These are phyloP conservation scores for Lepraria neglecta DNA, from an alignment of 495 filamentous ascomycete species.

Conservation along the genomic window DNA sequence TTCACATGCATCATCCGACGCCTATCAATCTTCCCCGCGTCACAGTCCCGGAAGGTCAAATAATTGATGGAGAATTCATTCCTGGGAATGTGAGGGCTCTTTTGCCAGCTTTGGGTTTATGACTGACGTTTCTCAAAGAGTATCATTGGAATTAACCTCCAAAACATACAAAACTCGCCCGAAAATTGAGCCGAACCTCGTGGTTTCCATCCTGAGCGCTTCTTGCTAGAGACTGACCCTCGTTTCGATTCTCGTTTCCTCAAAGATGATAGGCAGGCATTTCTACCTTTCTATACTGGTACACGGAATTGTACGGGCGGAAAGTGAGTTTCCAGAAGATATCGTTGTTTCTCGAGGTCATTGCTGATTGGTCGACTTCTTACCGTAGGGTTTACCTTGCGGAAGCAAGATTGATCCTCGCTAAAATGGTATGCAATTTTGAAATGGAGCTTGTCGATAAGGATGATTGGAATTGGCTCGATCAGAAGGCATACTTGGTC, in stretches of 20 bases:
- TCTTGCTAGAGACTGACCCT: neutral
- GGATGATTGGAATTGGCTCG: conserved; percentile 3
- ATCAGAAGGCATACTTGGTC: neutral
- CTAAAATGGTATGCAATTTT: neutral
- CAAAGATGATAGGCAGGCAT: conserved; percentile 9
- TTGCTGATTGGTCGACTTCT: too few species aligned
- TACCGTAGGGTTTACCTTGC: neutral
- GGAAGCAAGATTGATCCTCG: conserved; percentile 7
- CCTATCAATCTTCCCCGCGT: too few species aligned
- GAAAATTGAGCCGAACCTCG: neutral
- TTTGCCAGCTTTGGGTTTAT: too few species aligned
- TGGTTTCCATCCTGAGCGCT: conserved; percentile 4
- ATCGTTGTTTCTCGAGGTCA: too few species aligned
- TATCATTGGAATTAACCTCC: too few species aligned
- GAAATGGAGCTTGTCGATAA: neutral
- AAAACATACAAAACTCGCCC: neutral
- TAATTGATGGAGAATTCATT: neutral
- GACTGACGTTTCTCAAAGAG: neutral
- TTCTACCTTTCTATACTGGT: conserved; percentile 12
- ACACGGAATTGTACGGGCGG: conserved; percentile 5
- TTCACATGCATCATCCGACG: too few species aligned
- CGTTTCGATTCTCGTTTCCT: neutral
- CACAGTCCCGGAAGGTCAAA: conserved; percentile 31
- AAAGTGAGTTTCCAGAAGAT: conserved; percentile 3
- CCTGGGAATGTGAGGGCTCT: conserved; percentile 7